A percentile compares a stretch with the other conserved stretches of the same genome.
phyloP scores from a whole-genome alignment of 2,329 filamentous ascomycete species.

The Sclerotinia spermophila region DNA sequence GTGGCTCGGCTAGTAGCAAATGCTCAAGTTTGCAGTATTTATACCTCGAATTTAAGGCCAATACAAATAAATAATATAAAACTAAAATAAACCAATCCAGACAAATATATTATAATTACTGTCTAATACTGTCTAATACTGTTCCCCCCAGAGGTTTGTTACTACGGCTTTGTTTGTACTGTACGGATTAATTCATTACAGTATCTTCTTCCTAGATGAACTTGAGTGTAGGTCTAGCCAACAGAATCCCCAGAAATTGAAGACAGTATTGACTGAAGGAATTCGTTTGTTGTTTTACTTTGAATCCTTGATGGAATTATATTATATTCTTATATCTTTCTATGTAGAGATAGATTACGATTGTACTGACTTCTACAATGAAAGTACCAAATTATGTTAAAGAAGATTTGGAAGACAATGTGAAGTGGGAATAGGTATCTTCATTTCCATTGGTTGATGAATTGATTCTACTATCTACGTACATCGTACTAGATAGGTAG shows the following conservation, averaged over 20 bases:
- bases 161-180: background rate
- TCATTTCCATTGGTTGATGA: background rate
- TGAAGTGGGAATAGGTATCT: background rate
- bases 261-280: background rate
- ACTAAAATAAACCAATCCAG: background rate
- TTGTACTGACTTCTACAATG: background rate
- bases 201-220: background rate
- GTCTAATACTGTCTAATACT: too few species aligned
- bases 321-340: background rate
- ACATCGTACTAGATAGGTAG: too few species aligned
- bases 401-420: background rate
- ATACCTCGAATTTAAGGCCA: background rate
- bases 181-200: background rate
- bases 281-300: background rate
- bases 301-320: background rate
- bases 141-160: background rate
- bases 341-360: background rate
- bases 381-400: background rate
- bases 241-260: background rate
- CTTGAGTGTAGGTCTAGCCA: background rate
- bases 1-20: slow-evolving; percentile 15
- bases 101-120: too few species aligned
- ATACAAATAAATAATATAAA: fast-evolving
- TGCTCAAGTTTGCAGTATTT: background rate
- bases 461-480: background rate